Base-by-base conservation (phyloP, 306 rosid genomes). In the Cicer pinnatifidum region DNA sequence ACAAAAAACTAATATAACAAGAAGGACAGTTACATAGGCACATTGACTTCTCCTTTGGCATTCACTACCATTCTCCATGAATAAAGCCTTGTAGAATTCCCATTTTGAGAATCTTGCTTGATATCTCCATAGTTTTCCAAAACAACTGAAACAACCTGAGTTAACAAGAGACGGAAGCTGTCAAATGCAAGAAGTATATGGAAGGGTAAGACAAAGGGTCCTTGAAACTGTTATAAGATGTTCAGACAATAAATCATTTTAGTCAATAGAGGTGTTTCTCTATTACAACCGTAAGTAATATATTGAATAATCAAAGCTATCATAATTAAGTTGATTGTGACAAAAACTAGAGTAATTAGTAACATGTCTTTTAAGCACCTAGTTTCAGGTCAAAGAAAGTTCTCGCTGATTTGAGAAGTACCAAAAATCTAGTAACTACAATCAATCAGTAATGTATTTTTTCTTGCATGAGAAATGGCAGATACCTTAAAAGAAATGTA, bases 101-200 rank as follows among this genome's bases (percentile, higher is more conserved):
- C 74, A 33, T 59, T 57, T 61, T 76, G 67, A 80, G 78, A 63
- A n/a, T 75, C 82, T 74, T 74, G 57, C 50, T 69, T 56, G 40
- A 50, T 68, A 52, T 82, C 81, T 41, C 89, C 93, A 76, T 69
- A 82, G 69, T 85, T 89, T 80, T 83, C 89, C 87, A 89, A 82
- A 76, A 87, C 89, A 65, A 84, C 94, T 46, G 90, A 81, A 82
- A 88, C 83, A 72, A 91, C 85, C 86, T 87, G 83, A 76, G 66
- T 67, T 68, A 40, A 64, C 66, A 81, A 60, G 64, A 73, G 79
- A 82, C 19, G 73, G 10, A 77, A 47, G 67, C 62, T 51, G 83
- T 81, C 44, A 62, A 73, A 71, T 51, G 79, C 71, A 52, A 62
- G 67, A 17, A 56, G 74, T 8, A 61, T 67, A 60, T 10, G 38